Base-by-base conservation (phyloP, 495 filamentous ascomycete species). In the Haplographium delicatum region DNA sequence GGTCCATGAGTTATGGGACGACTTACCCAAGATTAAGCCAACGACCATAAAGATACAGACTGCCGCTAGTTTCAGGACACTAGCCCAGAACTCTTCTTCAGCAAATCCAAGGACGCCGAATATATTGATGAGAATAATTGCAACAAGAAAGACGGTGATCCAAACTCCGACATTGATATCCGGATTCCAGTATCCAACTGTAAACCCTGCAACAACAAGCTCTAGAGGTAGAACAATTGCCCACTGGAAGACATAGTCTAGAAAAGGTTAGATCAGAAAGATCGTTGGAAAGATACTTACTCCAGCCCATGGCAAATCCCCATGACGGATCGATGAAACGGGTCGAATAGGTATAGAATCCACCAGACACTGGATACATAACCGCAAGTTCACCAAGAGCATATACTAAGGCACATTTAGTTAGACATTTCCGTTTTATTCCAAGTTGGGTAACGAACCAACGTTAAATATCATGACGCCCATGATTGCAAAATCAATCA, bases 221-320 rank as follows among this genome's bases (percentile, higher is more conserved):
- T 81, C 79, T 11, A 79, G 66, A 18, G 76, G 75, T 34, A 81
- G 64, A 31, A 79, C 74, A 38, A 77, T 66, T 27, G 68, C 63
- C 83, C 84, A 88, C 59, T 77, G 72, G 41, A 85, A 68, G 49
- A 81, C 80, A 60, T 88, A 39, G 11, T 39, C 35, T 39, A 13
- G 6, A 19, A 19, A 11, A 19, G 88, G 19, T 57, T 16, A 43
- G 40, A 43, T 19, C 3, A 9, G 20, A 26, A 23, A 11, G 6
- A 43, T 7, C 27, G 24, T 30, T 0, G 34, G 20, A 20, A 15
- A 26, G n/a, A 5, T 16, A 42, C 61, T 85, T 16, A 31, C 28
- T 82, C 82, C 83, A 89, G 41, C 89, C 89, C 74, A 95, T 91
- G 50, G 89, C 85, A 64, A 94, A 93, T 40, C 89, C 89, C 76